Conservation (phyloP, 352 stramenopile genomes). For the Thalassiosira allenii region DNA sequence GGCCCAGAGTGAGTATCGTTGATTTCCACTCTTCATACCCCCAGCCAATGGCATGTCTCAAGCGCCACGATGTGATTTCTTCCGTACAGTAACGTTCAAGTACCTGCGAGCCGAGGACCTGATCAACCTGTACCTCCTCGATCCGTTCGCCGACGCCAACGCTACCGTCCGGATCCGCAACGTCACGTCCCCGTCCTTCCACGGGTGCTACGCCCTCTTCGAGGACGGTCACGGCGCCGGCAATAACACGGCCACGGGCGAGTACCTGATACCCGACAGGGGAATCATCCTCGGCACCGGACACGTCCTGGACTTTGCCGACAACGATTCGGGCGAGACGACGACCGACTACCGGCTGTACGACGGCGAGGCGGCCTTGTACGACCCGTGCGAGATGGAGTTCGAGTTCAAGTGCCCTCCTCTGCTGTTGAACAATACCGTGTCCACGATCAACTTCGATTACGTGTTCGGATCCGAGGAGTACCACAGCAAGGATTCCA, state of each 20-base stretch:
- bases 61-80: too few relatives aligned
- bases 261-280: slow-evolving; percentile 6
- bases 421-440: neutral
- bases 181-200: neutral
- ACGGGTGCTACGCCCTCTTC: slow-evolving; percentile 5
- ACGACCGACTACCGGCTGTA: neutral
- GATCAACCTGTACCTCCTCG: neutral
- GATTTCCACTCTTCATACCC: too few relatives aligned
- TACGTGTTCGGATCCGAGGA: slow-evolving; percentile 21
- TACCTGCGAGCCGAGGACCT: neutral
- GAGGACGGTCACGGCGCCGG: neutral
- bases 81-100: slow-evolving; percentile 10
- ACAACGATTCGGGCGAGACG: slow-evolving; percentile 1
- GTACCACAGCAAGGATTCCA: slow-evolving; percentile 2
- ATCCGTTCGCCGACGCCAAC: too few relatives aligned
- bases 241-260: neutral
- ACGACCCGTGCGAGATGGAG: slow-evolving; percentile 7
- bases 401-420: slow-evolving; percentile 23
- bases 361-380: neutral
- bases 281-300: slow-evolving; percentile 15
- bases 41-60: too few relatives aligned
- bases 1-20: too few relatives aligned
- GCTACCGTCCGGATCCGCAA: slow-evolving; percentile 3
- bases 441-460: neutral
- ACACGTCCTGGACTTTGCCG: neutral